Evolutionary conservation across 2,329 filamentous ascomycete species (phyloP), one percentile per base, ranked within the genome.

Genomic region (Colletotrichum caudatum): DNA sequence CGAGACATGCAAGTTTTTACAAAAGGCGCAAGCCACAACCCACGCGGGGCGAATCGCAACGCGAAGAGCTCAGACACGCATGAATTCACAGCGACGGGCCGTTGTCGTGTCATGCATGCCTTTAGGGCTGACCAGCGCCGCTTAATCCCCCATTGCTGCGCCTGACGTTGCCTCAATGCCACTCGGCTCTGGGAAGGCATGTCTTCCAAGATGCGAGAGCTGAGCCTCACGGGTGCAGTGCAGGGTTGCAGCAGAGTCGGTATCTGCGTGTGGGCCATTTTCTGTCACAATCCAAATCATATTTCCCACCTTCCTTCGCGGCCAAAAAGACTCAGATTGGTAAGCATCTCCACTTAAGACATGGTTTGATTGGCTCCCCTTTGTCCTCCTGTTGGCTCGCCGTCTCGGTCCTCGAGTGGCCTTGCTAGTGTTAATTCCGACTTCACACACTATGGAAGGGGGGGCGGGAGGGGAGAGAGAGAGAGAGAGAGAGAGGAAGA

Each of bases 231-330:
- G 7, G 9, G 46, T 51, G 33, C 18, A 12, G 9, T 20, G 59
- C 59, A 62, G 29, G 46, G 59, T 9, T 53, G 60, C 46, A 33
- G 46, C 60, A 39, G 46, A 39, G 46, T 7, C 33, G 20, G 16
- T 12, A 11, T 11, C 1, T 23, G 44, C 46, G 23, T 20, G 29
- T 41, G 23, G 53, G 20, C 18, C n/a, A n/a, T 35, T 53, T 53
- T n/a, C 29, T 16, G 12, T 51, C 23, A 16, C 12, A 16, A 51
- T 16, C 8, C 23, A 29, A 29, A 29, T 29, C 29, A 29, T 29
- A 29, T 29, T 4, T 29, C 29, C 29, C n/a, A n/a, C n/a, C 29
- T 29, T 7, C n/a, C 6, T n/a, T 50, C 7, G 44, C 29, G 48
- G 48, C 48, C 60, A 54, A 4, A 4, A 29, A 54, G 48, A 54